Conservation (phyloP, 129 eudicot species). For the Saussurea involucrata region DNA sequence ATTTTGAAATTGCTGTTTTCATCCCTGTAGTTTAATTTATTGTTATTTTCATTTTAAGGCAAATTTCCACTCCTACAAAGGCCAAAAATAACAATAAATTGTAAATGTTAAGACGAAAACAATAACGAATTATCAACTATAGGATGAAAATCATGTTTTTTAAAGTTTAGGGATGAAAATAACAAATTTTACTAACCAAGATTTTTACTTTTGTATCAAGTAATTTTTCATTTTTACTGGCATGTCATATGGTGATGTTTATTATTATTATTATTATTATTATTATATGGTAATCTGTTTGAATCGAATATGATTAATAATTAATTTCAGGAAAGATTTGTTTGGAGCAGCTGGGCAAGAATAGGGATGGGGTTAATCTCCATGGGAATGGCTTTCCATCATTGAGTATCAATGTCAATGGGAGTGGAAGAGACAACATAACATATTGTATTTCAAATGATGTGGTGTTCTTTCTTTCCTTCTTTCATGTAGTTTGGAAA, state of each 20-base stretch:
- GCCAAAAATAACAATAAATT: no score
- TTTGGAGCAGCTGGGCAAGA: slow-evolving; percentile 26
- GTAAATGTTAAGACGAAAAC: background rate
- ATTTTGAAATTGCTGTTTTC: no score
- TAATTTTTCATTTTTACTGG: no score
- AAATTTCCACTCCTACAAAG: no score
- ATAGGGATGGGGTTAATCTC: slow-evolving; percentile 24
- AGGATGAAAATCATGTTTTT: background rate
- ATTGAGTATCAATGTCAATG: background rate
- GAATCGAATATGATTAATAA: background rate
- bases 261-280: no score
- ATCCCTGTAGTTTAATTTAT: no score
- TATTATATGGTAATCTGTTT: no score
- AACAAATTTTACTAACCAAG: background rate
- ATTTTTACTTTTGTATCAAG: no score
- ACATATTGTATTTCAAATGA: slow-evolving; percentile 16
- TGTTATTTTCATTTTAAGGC: no score
- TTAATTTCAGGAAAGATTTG: slow-evolving; percentile 17
- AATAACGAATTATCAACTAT: background rate
- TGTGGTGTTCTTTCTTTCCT: slow-evolving; percentile 13
- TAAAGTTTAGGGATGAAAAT: background rate
- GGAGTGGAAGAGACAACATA: slow-evolving; percentile 25
- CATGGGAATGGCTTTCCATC: slow-evolving; percentile 4
- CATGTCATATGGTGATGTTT: no score
- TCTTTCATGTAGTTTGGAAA: slow-evolving; percentile 24